Percentiles rank a stretch among this genome's conserved stretches.
phyloP scores from a whole-genome alignment of 2,329 filamentous ascomycete genomes.

The Pezizomycotina sp. region DNA sequence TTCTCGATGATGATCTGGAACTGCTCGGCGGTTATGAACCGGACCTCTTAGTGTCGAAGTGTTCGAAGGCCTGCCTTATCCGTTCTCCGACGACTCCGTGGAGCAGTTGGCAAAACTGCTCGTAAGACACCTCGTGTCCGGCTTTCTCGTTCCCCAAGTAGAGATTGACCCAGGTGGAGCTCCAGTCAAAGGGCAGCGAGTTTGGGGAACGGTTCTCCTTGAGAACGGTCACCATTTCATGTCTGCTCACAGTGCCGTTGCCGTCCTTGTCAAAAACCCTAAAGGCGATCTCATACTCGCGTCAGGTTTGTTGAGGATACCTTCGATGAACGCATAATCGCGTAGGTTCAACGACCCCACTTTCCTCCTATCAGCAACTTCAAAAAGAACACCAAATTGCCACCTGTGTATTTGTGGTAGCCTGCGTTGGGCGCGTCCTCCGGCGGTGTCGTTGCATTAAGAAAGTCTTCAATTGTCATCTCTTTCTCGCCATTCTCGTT shows the following conservation, averaged over 20 bases:
- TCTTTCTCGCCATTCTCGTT: constrained; percentile 63
- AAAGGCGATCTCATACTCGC: constrained; percentile 99
- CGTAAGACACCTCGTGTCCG: constrained; percentile 82
- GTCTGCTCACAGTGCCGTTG: constrained; percentile 72
- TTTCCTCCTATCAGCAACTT: constrained; percentile 65
- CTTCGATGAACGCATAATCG: constrained; percentile 90
- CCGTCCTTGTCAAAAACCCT: constrained; percentile 81
- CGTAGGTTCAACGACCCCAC: constrained; percentile 57
- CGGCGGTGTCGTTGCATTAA: constrained; percentile 72
- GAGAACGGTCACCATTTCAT: constrained; percentile 71
- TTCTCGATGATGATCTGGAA: constrained; percentile 94
- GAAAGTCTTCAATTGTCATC: constrained; percentile 74
- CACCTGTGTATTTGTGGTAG: constrained; percentile 97
- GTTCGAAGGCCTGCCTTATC: constrained; percentile 84
- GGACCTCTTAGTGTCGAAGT: constrained; percentile 78
- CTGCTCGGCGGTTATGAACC: constrained; percentile 85
- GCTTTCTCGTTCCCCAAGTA: constrained; percentile 81
- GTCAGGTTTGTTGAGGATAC: constrained; percentile 81
- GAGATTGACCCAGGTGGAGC: constrained; percentile 86
- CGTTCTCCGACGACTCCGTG: constrained; percentile 89
- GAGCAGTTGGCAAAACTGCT: constrained; percentile 95
- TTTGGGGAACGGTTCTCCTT: constrained; percentile 73
- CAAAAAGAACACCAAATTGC: constrained; percentile 87
- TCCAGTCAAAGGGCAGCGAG: constrained; percentile 89
- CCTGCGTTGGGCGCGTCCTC: constrained; percentile 44